Conservation (phyloP, 176 grass and related monocot species). For the Juncus effusus region DNA sequence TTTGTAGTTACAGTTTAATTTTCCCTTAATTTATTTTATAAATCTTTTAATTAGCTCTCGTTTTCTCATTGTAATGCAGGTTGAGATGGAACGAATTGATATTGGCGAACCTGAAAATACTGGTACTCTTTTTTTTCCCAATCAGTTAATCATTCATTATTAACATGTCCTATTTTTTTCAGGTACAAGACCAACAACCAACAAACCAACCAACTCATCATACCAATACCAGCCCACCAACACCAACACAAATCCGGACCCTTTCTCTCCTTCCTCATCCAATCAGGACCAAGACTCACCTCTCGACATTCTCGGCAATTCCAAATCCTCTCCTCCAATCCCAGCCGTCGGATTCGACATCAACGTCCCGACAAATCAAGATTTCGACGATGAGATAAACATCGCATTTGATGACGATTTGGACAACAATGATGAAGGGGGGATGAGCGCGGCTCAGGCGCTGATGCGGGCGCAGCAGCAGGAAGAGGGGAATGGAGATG, state of each 20-base stretch:
- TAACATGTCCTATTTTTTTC: no score
- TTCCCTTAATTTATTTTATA: not conserved
- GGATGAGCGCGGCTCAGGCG: conserved; percentile 73
- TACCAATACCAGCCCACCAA: conserved; percentile 34
- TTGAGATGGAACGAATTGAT: conserved; percentile 89
- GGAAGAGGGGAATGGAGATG: conserved; percentile 11
- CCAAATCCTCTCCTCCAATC: not conserved
- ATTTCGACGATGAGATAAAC: conserved; percentile 79
- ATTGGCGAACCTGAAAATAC: conserved; percentile 58
- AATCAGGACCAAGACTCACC: conserved; percentile 22
- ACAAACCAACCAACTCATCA: conserved; percentile 18
- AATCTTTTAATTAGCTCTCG: not conserved
- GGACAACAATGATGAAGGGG: conserved; percentile 29
- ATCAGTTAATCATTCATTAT: no score
- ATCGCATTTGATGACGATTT: conserved; percentile 79
- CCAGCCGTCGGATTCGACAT: conserved; percentile 47
- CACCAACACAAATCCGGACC: conserved; percentile 37
- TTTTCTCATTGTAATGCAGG: conserved; percentile 31
- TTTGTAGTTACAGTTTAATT: no score
- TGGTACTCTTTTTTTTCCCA: no score
- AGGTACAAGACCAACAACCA: conserved; percentile 32
- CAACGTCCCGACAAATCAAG: conserved; percentile 43
- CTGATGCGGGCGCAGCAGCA: conserved; percentile 13
- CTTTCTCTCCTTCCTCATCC: conserved; percentile 40
- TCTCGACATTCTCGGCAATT: no score